A percentile compares a stretch with the other conserved stretches of the same genome.
Evolutionary conservation across 1,139 yeast genomes (phyloP).

Genomic region (Nakaseomyces bracarensis): DNA sequence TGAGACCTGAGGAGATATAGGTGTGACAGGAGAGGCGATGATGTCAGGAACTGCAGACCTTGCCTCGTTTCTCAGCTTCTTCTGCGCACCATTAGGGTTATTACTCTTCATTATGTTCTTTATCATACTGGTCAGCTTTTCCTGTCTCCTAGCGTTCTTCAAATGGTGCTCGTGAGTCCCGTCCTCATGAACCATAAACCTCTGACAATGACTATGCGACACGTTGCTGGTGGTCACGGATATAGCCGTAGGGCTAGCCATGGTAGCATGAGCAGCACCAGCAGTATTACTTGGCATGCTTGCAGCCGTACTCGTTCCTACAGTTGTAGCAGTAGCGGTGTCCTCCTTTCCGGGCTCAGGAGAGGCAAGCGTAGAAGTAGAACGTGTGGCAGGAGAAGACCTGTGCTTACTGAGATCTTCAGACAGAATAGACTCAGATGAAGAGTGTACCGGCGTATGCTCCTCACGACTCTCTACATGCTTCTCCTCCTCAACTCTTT

Average conservation of each 20-base stretch:
- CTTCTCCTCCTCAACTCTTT: not conserved
- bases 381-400: slow-evolving; percentile 1
- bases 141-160: slow-evolving; percentile 74
- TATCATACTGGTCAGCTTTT: slow-evolving; percentile 76
- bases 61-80: slow-evolving; percentile 63
- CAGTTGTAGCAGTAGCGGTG: not conserved
- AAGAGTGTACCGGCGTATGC: slow-evolving; percentile 3
- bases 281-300: too few relatives aligned
- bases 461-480: not conserved
- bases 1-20: not conserved
- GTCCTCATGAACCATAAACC: slow-evolving; percentile 39
- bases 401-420: not conserved
- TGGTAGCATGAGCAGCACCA: too few relatives aligned
- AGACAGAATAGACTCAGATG: slow-evolving; percentile 3
- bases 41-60: slow-evolving; percentile 76
- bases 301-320: not conserved
- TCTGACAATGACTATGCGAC: slow-evolving; percentile 10
- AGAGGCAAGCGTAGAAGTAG: slow-evolving; percentile 4
- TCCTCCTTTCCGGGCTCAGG: slow-evolving; percentile 1
- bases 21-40: slow-evolving; percentile 29
- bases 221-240: too few relatives aligned
- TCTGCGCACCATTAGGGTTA: slow-evolving; percentile 50
- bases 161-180: slow-evolving; percentile 76
- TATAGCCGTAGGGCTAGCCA: too few relatives aligned
- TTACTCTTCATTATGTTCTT: slow-evolving; percentile 51